Base-by-base conservation (phyloP, 2,329 filamentous ascomycete species). In the Pseudodiploospora longispora region DNA sequence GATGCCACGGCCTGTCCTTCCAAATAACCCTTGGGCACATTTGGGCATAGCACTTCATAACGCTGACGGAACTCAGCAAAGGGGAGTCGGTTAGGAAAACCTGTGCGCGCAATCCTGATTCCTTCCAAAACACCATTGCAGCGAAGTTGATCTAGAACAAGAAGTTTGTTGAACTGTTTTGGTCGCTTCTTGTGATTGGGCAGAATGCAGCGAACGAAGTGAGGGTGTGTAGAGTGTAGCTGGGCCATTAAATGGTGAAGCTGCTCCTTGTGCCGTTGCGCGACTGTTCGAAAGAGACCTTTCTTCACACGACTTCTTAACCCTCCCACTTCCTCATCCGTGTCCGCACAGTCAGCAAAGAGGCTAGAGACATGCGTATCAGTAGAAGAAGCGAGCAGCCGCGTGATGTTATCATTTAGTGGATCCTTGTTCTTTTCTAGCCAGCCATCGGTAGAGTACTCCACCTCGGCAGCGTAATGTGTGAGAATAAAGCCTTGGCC, bases 91-190 rank as follows among this genome's bases (percentile, higher is more conserved):
- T 98, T 98, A 41, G 93, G 93, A 62, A 98, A 98, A 27, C 93
- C 93, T 5, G 94, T 98, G 38, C 93, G 82, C 27, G 93, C 93
- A 63, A 98, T 98, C 49, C 93, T 81, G 58, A 98, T 98, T 50
- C 93, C 93, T 67, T 98, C 93, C n/a, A 98, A 74, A 3, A 98
- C 93, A 85, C 93, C 93, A 61, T 98, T 98, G 68, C 93, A 98
- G 42, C 93, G 82, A n/a, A 98, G 71, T 62, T 98, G 94, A 58
- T 98, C 93, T 5, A 98, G 75, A 2, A 98, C 94, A n/a, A 98
- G 78, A 3, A 89, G 80, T 3, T 87, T 87, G 59, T 85, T 87
- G 64, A 97, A 88, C 59, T 90, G 85, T 65, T 98, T 98, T 1
- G 93, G 88, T 27, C 83, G 79, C 67, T 98, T 98, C 67, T 95